These are phyloP conservation scores for Entomortierella chlamydospora DNA, from an alignment of 192 early-diverging fungal species.

Conservation along the genomic window DNA sequence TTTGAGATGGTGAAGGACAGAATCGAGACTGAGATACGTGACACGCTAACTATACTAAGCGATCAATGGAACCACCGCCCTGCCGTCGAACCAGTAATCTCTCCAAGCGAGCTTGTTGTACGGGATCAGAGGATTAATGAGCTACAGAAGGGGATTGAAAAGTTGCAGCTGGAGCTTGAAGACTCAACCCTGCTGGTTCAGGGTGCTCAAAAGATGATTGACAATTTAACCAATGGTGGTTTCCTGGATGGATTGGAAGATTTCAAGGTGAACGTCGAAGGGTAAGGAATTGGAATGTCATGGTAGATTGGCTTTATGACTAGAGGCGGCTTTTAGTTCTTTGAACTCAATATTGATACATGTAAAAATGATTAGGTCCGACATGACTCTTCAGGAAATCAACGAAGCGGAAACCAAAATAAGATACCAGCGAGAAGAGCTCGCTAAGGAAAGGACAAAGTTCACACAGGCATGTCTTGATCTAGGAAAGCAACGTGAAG, in stretches of 20 bases:
- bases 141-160: constrained; percentile 39
- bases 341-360: too few species aligned
- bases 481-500: constrained; percentile 42
- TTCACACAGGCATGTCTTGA: constrained; percentile 41
- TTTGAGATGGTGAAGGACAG: constrained; percentile 45
- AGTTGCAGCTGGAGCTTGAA: constrained; percentile 44
- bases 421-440: constrained; percentile 25
- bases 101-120: constrained; percentile 27
- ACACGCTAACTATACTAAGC: constrained; percentile 36
- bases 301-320: too few species aligned
- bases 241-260: constrained; percentile 38
- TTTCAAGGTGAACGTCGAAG: constrained; percentile 38
- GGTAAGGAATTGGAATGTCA: constrained; percentile 29
- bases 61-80: constrained; percentile 44
- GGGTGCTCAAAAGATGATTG: constrained; percentile 53
- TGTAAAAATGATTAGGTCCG: constrained; percentile 30
- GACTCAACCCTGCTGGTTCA: constrained; percentile 54
- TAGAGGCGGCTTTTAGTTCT: too few species aligned
- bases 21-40: constrained; percentile 45
- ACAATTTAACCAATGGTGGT: constrained; percentile 35
- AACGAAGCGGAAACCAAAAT: constrained; percentile 42
- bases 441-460: constrained; percentile 39
- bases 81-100: constrained; percentile 22
- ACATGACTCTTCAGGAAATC: constrained; percentile 47
- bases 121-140: constrained; percentile 47